phyloP scores from a whole-genome alignment of 106 monocot species.

The Narthecium ossifragum region DNA sequence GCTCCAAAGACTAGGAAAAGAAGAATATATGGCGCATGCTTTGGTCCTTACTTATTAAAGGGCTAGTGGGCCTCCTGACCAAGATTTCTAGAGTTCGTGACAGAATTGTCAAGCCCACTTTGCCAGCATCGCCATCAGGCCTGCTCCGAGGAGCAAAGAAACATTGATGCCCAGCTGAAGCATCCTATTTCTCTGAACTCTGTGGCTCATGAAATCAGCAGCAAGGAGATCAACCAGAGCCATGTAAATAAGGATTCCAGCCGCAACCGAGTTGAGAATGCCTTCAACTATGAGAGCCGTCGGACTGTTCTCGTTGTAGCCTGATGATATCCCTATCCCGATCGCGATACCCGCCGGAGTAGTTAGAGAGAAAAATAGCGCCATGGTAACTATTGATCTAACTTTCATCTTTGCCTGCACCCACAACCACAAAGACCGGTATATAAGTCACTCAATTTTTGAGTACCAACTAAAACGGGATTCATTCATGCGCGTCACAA shows the following conservation, averaged over 20 bases:
- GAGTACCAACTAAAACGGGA: too few species aligned
- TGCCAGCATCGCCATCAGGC: conserved; percentile 2
- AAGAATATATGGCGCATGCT: too few species aligned
- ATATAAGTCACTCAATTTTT: not conserved
- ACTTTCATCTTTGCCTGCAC: conserved; percentile 2
- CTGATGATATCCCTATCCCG: conserved; percentile 4
- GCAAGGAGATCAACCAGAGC: conserved; percentile 9
- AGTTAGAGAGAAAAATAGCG: not conserved
- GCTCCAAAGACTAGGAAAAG: too few species aligned
- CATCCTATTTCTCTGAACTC: not conserved
- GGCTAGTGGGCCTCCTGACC: too few species aligned
- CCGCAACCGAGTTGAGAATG: conserved; percentile 1
- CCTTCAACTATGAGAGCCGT: conserved; percentile 10
- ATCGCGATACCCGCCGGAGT: conserved; percentile 5
- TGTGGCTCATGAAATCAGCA: conserved; percentile 9
- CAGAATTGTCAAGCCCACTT: conserved; percentile 9
- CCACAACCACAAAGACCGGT: not conserved
- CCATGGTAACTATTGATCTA: conserved; percentile 2
- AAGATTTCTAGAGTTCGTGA: too few species aligned
- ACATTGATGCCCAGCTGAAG: not conserved
- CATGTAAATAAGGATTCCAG: conserved; percentile 7
- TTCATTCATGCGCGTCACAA: too few species aligned
- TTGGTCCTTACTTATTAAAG: too few species aligned
- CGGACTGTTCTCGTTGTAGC: conserved; percentile 3
- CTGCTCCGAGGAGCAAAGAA: conserved; percentile 4